A percentile compares a stretch with the other conserved stretches of the same genome.
Conservation (phyloP, 441 rosid genomes). For the Populus hybrid region DNA sequence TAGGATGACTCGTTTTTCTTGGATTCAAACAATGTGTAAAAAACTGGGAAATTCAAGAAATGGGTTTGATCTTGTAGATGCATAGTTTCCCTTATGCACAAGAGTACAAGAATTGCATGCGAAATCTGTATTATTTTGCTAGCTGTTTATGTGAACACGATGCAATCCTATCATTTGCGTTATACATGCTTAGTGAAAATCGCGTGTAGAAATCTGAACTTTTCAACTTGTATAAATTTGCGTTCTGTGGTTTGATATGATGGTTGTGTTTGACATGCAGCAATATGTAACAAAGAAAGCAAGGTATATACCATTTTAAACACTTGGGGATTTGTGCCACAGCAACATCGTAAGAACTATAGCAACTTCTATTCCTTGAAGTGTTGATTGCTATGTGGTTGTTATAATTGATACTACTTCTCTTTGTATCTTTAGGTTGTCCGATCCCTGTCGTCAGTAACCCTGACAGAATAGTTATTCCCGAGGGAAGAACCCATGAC, state of each 20-base stretch:
- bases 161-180: not conserved
- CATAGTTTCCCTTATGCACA: not conserved
- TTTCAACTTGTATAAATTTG: not conserved
- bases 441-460: constrained; percentile 58
- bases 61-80: not conserved
- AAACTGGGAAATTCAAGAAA: not conserved
- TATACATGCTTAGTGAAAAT: not conserved
- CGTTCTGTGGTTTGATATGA: constrained; percentile 11
- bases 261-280: constrained; percentile 46
- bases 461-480: constrained; percentile 68
- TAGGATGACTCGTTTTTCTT: not conserved
- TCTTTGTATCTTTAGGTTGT: constrained; percentile 58
- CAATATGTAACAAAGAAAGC: constrained; percentile 82
- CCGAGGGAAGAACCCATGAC: constrained; percentile 53
- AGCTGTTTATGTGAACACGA: constrained; percentile 4
- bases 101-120: not conserved
- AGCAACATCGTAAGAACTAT: constrained; percentile 68
- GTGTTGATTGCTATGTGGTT: constrained; percentile 16
- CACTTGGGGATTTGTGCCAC: constrained; percentile 70
- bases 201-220: not conserved
- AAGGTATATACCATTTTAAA: constrained; percentile 61
- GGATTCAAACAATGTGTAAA: not conserved
- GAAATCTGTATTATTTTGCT: not conserved
- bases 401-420: constrained; percentile 15
- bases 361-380: constrained; percentile 15